Evolutionary conservation across 768 basidiomycete genomes (phyloP), one percentile per base, ranked within the genome.

Genomic region (Punctularia strigosozonata): DNA sequence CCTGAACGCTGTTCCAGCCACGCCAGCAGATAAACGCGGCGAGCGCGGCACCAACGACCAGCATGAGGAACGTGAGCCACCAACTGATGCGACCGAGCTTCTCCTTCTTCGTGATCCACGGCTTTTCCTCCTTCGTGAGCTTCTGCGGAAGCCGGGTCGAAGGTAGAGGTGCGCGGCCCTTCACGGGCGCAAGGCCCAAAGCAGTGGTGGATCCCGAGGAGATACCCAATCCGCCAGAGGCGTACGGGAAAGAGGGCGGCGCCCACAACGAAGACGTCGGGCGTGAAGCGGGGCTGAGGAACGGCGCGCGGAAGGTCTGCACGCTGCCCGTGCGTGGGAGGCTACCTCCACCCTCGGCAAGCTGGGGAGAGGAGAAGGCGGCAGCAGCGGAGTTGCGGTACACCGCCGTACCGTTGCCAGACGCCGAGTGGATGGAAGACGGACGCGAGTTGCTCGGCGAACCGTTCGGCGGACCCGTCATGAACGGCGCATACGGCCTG

Each of bases 211-310:
- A 55, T 18, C 41, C 53, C 10, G 48, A 55, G 30, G 49, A 56
- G 31, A 37, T 55, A 45, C 24, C 33, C 12, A 33, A 37, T 13
- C 43, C 25, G 37, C 34, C 35, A 10, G 24, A 18, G 34, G 23
- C 28, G 41, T 44, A 45, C 40, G 26, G 36, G 28, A 35, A 39
- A 28, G 33, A 14, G 1, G 77, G 75, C 6, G 80, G 79, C 0
- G 71, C 62, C 80, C 80, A 82, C 0, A 78, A 46, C 12, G 70
- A 64, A 2, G 70, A 73, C 4, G 68, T 58, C 0, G 79, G 78
- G n/a, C 80, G 68, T 1, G 76, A 78, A 1, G 79, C 68, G 0
- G 81, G 82, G 3, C 77, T 71, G 38, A 82, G 71, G 60, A 82
- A 82, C 1, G 81, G 77, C 0, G 71, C 61, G 19, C 81, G 73